Base-by-base conservation (phyloP, 1,284 basidiomycete genomes). In the Ceratobasidium sp. region DNA sequence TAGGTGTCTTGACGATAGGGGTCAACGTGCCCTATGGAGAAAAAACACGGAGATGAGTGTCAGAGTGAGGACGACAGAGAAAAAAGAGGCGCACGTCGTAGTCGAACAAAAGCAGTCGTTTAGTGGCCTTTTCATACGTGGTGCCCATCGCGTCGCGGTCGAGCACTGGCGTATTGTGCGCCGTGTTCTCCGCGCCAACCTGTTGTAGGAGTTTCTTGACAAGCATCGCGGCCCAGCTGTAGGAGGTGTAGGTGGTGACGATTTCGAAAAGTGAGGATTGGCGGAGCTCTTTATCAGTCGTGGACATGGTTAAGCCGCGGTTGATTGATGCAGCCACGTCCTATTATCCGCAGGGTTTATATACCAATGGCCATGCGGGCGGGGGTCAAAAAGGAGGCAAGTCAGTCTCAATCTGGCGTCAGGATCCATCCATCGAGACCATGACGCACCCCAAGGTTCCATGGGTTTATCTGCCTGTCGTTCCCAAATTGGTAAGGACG, bases 281-380 rank as follows among this genome's bases (percentile, higher is more conserved):
- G n/a, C 97, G 85, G 11, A 82, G 79, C 0, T 84, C 84, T 81
- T 95, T 96, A 80, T 98, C 96, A 38, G 85, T 83, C 0, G 89
- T 83, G 0, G 88, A 83, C 92, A 99, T 98, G 18, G 87, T 82
- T 49, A 99, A 87, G 47, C 95, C 96, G 72, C 88, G 85, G 83
- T 99, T 89, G 83, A 99, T 98, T 3, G 96, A 95, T n/a, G 91
- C 89, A 6, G 97, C 95, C 18, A 98, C 95, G 72, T 94, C 94
- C 87, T 95, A 80, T 69, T 46, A 38, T 38, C 63, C 11, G 57
- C 8, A 26, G 23, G 43, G 38, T 13, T 61, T 46, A 50, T 47
- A 43, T 46, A 28, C 23, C 38, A 43, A 18, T 9, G 23, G 38
- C 14, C 32, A 41, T 47, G 50, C 23, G 43, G 13, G 35, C 26